Conservation (phyloP, 306 rosid species). For the Oemleria cerasiformis region DNA sequence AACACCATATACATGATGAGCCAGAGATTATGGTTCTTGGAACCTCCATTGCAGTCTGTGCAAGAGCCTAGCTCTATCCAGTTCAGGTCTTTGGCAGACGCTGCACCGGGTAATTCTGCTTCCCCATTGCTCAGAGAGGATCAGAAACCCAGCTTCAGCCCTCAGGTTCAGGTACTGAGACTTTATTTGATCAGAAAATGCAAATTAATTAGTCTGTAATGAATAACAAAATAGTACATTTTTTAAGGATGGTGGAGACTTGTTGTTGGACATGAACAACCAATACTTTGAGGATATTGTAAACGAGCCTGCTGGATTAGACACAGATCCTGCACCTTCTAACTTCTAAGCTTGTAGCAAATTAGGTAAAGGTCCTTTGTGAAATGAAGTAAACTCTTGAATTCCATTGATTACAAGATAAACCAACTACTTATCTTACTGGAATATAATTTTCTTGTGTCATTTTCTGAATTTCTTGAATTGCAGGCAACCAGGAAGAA, state of each 20-base stretch:
- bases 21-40: slow-evolving; percentile 8
- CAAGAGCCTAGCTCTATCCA: slow-evolving; percentile 4
- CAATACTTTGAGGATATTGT: neutral
- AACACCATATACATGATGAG: neutral
- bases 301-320: neutral
- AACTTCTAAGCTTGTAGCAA: neutral
- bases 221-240: no score
- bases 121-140: neutral
- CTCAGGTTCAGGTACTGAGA: slow-evolving; percentile 1
- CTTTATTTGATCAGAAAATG: neutral
- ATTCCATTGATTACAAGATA: neutral
- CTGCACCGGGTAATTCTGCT: neutral
- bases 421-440: neutral
- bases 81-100: slow-evolving; percentile 4
- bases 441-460: neutral
- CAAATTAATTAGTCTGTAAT: neutral
- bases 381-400: neutral
- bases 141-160: neutral
- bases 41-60: neutral
- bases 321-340: neutral
- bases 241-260: slow-evolving; percentile 4
- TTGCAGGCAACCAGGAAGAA: neutral
- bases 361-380: neutral
- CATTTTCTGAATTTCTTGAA: neutral
- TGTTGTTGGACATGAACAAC: neutral